Evolutionary conservation across 257 asterid genomes (phyloP).

Genomic region (Paraleonurus japonicus): DNA sequence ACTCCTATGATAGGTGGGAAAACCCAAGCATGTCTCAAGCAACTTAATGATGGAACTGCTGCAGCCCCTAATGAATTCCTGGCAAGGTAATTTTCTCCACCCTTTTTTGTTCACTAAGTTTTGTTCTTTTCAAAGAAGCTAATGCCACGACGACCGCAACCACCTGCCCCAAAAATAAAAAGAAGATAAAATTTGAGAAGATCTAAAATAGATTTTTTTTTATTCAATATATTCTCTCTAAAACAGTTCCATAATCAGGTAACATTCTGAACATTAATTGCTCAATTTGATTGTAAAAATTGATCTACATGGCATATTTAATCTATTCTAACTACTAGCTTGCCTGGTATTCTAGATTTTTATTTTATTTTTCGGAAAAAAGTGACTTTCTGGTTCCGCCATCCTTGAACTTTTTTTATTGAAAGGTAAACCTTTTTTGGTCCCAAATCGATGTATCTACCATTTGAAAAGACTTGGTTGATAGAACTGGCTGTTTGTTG

Average conservation of each 20-base stretch:
- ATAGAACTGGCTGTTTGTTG: not conserved
- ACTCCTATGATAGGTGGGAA: constrained; percentile 28
- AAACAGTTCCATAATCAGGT: not conserved
- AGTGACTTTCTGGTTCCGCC: not conserved
- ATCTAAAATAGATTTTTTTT: not conserved
- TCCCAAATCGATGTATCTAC: not conserved
- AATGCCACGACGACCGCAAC: not conserved
- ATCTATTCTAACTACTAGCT: not conserved
- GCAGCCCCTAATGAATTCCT: constrained; percentile 23
- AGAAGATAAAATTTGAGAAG: not conserved
- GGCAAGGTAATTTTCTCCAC: constrained; percentile 35
- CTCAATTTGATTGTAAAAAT: not conserved
- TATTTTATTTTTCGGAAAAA: not conserved
- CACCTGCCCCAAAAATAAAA: not conserved
- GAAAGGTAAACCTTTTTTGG: not conserved
- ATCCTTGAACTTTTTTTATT: not conserved
- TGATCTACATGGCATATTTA: not conserved
- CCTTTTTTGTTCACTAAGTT: not conserved
- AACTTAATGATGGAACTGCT: constrained; percentile 32
- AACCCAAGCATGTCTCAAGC: constrained; percentile 28
- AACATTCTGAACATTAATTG: not conserved
- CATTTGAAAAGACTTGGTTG: not conserved
- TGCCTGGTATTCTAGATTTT: not conserved
- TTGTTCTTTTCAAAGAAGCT: constrained; percentile 2
- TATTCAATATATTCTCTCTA: not conserved